Conservation (phyloP, 371 early-diverging fungal genomes). For the Conidiobolus incongruus region DNA sequence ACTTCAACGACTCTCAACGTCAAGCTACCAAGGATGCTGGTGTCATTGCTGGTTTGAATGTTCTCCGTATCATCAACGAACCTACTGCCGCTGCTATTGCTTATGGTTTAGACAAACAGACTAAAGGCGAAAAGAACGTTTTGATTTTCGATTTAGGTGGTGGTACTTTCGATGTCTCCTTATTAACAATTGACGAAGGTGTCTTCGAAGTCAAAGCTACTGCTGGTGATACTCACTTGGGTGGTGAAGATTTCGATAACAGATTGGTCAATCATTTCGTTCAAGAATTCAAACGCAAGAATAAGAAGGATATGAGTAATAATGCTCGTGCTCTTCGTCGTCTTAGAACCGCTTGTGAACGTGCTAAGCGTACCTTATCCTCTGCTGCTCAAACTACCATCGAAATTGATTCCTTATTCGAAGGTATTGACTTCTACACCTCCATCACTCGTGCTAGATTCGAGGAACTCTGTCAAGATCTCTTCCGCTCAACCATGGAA, state of each 20-base stretch:
- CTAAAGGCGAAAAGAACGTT: conserved; percentile 38
- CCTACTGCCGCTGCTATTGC: conserved; percentile 92
- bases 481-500: too few species aligned
- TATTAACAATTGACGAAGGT: conserved; percentile 69
- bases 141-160: conserved; percentile 91
- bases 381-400: too few species aligned
- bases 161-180: conserved; percentile 89
- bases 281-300: conserved; percentile 49
- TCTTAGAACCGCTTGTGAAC: too few species aligned
- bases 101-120: conserved; percentile 53
- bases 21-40: conserved; percentile 69
- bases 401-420: too few species aligned
- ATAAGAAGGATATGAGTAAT: conserved; percentile 36
- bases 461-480: too few species aligned
- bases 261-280: conserved; percentile 59
- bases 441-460: too few species aligned
- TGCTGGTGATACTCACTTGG: too few species aligned
- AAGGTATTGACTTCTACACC: too few species aligned
- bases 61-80: conserved; percentile 74
- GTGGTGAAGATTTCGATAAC: too few species aligned
- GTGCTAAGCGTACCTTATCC: too few species aligned
- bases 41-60: conserved; percentile 50
- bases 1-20: too few species aligned
- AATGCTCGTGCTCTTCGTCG: too few species aligned
- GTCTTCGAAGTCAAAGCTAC: conserved; percentile 72